These are phyloP conservation scores for Knufia petricola DNA, from an alignment of 2,329 filamentous ascomycete genomes.

Conservation along the genomic window DNA sequence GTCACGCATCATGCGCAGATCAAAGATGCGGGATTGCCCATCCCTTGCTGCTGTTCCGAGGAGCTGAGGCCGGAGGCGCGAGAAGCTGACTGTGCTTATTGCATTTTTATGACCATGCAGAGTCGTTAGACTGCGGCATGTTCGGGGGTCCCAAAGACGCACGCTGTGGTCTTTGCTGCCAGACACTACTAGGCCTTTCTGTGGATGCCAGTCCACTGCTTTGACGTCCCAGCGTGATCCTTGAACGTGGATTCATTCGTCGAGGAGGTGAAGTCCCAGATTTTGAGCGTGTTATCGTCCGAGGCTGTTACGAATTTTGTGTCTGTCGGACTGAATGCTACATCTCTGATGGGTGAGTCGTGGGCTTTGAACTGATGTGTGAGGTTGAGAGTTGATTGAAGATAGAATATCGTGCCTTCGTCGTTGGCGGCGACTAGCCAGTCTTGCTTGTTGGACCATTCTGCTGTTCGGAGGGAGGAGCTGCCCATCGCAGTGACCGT, in stretches of 20 bases:
- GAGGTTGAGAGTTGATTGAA: conserved; percentile 98
- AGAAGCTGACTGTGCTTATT: conserved; percentile 85
- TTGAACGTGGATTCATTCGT: conserved; percentile 72
- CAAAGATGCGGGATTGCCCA: conserved; percentile 85
- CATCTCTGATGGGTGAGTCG: conserved; percentile 75
- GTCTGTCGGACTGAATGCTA: conserved; percentile 89
- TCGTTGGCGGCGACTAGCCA: conserved; percentile 96
- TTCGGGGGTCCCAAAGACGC: conserved; percentile 97
- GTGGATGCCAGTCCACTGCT: conserved; percentile 93
- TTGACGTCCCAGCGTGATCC: conserved; percentile 98
- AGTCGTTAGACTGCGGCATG: conserved; percentile 78
- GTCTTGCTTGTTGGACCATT: conserved; percentile 91
- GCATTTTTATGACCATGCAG: conserved; percentile 96
- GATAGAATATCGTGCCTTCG: conserved; percentile 93
- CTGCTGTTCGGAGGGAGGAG: conserved; percentile 68
- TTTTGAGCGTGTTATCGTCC: conserved; percentile 86
- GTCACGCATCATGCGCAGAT: conserved; percentile 96
- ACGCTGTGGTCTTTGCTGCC: conserved; percentile 96
- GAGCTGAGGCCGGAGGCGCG: conserved; percentile 71
- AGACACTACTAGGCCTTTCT: conserved; percentile 85
- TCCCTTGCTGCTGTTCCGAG: conserved; percentile 89
- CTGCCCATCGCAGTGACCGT: conserved; percentile 64
- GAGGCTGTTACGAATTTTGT: conserved; percentile 93
- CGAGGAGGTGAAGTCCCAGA: conserved; percentile 89
- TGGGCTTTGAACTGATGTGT: conserved; percentile 91